phyloP scores from a whole-genome alignment of 106 monocot species.

The Dendrobium chrysotoxum region DNA sequence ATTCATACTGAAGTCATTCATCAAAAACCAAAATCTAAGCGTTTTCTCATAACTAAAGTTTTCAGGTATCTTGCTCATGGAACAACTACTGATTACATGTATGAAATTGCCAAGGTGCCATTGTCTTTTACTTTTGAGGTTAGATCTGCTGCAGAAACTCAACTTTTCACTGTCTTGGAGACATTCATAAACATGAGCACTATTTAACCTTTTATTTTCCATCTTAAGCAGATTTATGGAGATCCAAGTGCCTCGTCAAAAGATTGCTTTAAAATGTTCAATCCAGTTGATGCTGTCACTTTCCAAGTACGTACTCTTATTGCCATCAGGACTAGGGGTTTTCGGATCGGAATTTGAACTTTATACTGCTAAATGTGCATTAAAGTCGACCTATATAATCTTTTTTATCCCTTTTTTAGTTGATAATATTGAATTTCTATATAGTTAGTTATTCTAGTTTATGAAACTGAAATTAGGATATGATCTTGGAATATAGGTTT shows the following conservation, averaged over 20 bases:
- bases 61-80: conserved; percentile 95
- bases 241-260: conserved; percentile 48
- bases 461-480: no score
- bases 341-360: not conserved
- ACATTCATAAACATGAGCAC: not conserved
- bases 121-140: conserved; percentile 96
- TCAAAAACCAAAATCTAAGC: not conserved
- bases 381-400: not conserved
- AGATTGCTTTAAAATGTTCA: conserved; percentile 98
- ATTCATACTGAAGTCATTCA: not conserved
- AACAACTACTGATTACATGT: conserved; percentile 94
- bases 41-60: not conserved
- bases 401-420: not conserved
- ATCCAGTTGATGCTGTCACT: conserved; percentile 58
- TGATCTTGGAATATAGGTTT: no score
- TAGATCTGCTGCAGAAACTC: conserved; percentile 6
- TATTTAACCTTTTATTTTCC: not conserved
- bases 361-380: not conserved
- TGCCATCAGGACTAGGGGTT: not conserved
- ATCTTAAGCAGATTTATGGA: conserved; percentile 81
- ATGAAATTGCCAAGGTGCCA: conserved; percentile 75
- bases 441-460: no score
- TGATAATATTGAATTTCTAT: not conserved
- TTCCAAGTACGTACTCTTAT: conserved; percentile 52
- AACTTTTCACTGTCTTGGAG: not conserved